Evolutionary conservation across 2,329 filamentous ascomycete species (phyloP), one percentile per base, ranked within the genome.

Genomic region (Amphichorda felina): DNA sequence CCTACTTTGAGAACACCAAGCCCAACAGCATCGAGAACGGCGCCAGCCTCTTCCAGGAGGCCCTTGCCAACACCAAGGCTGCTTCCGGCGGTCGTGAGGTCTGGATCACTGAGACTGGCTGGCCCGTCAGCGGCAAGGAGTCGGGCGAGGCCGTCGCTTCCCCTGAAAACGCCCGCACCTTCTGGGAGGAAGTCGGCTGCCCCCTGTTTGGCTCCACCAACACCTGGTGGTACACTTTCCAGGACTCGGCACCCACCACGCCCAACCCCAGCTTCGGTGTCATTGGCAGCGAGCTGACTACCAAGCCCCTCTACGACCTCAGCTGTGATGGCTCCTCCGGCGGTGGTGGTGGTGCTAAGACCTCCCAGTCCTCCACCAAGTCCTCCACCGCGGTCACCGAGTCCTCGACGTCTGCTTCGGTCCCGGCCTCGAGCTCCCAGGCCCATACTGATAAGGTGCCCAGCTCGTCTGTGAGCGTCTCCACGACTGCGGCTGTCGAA

Each of bases 101-200:
- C 46, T 91, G 83, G 83, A 71, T 93, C 42, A 91, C 86, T 19
- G 86, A 94, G 69, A 91, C 85, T 13, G 87, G 87, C 44, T 91
- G 83, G 75, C 86, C 87, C 33, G 75, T 87, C 36, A 75, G 68
- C 48, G 87, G 86, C 38, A 61, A 71, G 43, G 68, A 62, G 2
- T 60, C 70, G 41, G 77, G 76, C 45, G 53, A 72, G 33, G 83
- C 75, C 28, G 68, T 80, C 8, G 66, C 87, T 5, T 77, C 66
- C 25, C 42, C 61, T 22, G 61, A 68, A 36, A 88, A 89, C 51
- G 84, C 87, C 30, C 68, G 83, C 63, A 70, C 59, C n/a, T 94
- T 75, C 70, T 94, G 84, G 82, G 68, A 83, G 46, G 64, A 80
- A 31, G 81, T 89, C 35, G 82, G 77, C 35, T 94, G 86, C 68